Evolutionary conservation across 75 land plant species (phyloP), one percentile per base, ranked within the genome.

Genomic region (Azolla pinnata): DNA sequence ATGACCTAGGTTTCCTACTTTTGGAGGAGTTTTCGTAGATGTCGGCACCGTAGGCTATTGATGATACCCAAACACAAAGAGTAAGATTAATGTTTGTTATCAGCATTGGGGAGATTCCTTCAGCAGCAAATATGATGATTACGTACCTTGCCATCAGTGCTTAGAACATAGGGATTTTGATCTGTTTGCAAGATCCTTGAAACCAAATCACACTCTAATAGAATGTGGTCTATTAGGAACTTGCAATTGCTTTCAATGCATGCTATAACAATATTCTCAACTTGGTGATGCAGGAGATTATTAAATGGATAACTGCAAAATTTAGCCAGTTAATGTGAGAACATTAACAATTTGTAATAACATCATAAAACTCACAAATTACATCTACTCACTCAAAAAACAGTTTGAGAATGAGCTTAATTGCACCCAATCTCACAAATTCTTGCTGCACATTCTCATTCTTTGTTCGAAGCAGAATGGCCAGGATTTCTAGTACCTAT

Each of bases 401-500:
- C 57, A 89, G 69, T 44, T 82, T 79, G 42, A 90, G 32, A 57
- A 86, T 62, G 16, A 57, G 60, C 30, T 72, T 52, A 21, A 95
- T 31, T 0, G 86, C 97, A 47, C 90, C 90, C 27, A 81, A 76
- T 10, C 31, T 63, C 46, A 95, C 77, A 42, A 95, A 61, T 58
- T 83, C 84, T 75, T 83, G 81, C 56, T 87, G 81, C 49, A 84
- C 97, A 32, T 73, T 79, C 71, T 90, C 97, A 69, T 79, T 82
- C 45, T 82, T 81, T 51, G 81, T 77, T 33, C 84, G 53, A 61
- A 86, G 50, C 31, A 95, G 63, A 18, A 86, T 88, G 18, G 99
- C 83, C 44, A 95, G 71, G 70, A 95, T 90, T 70, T 90, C 99
- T 53, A 90, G 83, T 63, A 95, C 86, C 99, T 95, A 82, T 26